Percentiles rank a stretch among this genome's conserved stretches.
Conservation (phyloP, 345 rosid genomes). For the Camelina laxa region DNA sequence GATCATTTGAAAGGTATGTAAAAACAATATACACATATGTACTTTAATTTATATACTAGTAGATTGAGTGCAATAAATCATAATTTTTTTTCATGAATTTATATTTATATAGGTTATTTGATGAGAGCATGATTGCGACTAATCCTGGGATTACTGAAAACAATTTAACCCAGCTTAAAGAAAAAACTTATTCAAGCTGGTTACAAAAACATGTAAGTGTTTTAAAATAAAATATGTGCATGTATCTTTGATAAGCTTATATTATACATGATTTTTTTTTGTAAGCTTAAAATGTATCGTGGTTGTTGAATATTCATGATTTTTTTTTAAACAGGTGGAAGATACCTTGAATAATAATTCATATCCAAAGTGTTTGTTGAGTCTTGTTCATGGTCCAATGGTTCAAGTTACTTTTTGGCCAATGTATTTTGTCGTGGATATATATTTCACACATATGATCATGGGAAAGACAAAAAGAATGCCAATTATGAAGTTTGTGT, state of each 20-base stretch:
- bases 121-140: neutral
- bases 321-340: neutral
- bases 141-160: neutral
- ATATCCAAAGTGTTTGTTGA: no score
- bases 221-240: neutral
- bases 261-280: no score
- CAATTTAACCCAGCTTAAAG: neutral
- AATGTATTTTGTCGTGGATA: neutral
- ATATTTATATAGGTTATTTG: conserved; percentile 1
- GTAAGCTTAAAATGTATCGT: no score
- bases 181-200: neutral
- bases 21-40: no score
- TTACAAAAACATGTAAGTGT: neutral
- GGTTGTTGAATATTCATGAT: no score
- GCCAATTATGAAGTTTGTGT: conserved; percentile 1
- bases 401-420: no score
- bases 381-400: no score
- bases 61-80: no score
- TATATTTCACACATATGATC: neutral
- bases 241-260: no score
- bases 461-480: neutral
- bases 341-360: neutral
- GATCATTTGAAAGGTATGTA: no score
- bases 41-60: no score
- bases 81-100: no score